Conservation (phyloP, 176 grass and related monocot species). For the Paspalum notatum region DNA sequence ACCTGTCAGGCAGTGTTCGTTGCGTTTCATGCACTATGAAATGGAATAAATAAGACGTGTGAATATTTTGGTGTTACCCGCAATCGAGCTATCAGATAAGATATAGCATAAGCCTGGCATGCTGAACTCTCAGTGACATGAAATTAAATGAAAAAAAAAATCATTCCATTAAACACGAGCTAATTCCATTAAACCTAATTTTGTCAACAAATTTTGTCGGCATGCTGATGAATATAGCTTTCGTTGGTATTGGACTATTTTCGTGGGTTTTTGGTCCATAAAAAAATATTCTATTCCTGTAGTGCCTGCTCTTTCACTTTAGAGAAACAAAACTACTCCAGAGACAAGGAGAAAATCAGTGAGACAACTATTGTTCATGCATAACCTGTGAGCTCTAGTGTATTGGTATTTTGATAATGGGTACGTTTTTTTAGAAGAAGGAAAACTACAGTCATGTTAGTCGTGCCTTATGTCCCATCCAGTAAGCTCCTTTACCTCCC, state of each 20-base stretch:
- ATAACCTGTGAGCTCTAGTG: neutral
- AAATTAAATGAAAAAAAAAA: slow-evolving; percentile 4
- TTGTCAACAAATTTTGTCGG: too few species aligned
- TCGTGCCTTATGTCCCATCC: slow-evolving; percentile 19
- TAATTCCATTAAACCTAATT: too few species aligned
- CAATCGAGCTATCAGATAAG: neutral
- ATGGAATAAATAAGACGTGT: neutral
- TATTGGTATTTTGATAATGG: neutral
- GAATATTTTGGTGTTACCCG: neutral
- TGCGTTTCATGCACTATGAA: neutral
- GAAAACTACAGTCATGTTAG: neutral
- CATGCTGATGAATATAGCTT: too few species aligned
- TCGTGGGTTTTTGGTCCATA: too few species aligned
- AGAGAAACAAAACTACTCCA: slow-evolving; percentile 19
- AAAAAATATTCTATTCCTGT: too few species aligned
- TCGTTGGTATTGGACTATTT: too few species aligned
- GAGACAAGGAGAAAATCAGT: neutral
- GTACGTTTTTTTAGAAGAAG: neutral
- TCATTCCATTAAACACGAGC: neutral
- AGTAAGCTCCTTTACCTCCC: neutral
- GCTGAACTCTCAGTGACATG: neutral
- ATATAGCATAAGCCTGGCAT: neutral
- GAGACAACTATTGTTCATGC: neutral
- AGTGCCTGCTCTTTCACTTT: neutral
- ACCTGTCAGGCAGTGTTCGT: neutral